Base-by-base conservation (phyloP, 495 filamentous ascomycete genomes). In the Neurospora sp. region DNA sequence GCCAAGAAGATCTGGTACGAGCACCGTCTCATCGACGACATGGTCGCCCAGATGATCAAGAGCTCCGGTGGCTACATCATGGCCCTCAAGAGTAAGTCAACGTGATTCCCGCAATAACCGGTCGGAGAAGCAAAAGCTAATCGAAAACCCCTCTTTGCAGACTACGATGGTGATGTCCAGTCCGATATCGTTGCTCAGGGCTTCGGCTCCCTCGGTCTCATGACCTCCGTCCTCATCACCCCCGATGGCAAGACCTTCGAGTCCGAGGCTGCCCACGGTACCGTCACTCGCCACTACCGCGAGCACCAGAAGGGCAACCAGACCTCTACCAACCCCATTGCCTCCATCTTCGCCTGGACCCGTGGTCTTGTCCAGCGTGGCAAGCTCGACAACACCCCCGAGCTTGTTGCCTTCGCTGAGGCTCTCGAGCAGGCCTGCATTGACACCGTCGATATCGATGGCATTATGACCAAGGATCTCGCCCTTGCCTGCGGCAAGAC, bases 31-130 rank as follows among this genome's bases (percentile, higher is more conserved):
- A 98, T 99, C 79, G 96, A 99, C 84, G 96, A 99, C 85, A 99
- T 99, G 96, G 96, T 99, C 72, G 96, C 96, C 69, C 95, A 99
- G 88, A 99, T 99, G 96, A 93, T 99, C 87, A 99, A 99, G 90
- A 93, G 90, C 83, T 90, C 91, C 77, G 94, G 96, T 73, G 96
- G 96, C 72, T 97, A 92, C 83, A 87, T 98, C 81, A 99, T 99
- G 88, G 96, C 96, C 73, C 87, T 99, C 79, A 99, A 99, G 90
- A 99, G 92, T 94, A 80, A 79, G 90, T 85, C 40, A 37, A 70
- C 47, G 53, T 41, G 22, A 53, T 38, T 45, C 35, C 37, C 22
- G 44, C 59, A 3, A 18, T 35, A 8, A 16, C 27, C 53, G 27
- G 14, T 65, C 31, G 59, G n/a, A 61, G 35, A 18, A 53, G 39